These are phyloP conservation scores for Puccinia polysora DNA, from an alignment of 1,284 basidiomycete species.

Conservation along the genomic window DNA sequence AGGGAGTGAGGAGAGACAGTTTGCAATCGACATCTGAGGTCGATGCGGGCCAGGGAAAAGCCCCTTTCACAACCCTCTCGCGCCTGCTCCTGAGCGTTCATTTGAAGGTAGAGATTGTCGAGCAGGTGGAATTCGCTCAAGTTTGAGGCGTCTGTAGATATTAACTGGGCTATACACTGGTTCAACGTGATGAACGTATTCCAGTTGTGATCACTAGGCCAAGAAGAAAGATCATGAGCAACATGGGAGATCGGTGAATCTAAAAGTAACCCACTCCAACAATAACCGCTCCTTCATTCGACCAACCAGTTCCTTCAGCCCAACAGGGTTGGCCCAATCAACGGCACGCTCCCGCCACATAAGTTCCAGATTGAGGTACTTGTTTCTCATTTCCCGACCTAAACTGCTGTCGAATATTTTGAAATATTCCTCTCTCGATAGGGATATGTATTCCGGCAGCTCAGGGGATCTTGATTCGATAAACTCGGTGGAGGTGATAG, in stretches of 20 bases:
- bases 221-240: neutral
- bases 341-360: slow-evolving; percentile 32
- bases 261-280: slow-evolving; percentile 6
- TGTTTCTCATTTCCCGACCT: slow-evolving; percentile 21
- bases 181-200: slow-evolving; percentile 39
- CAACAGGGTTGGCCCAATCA: slow-evolving; percentile 32
- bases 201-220: slow-evolving; percentile 30
- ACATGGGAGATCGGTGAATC: neutral
- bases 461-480: slow-evolving; percentile 14
- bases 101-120: slow-evolving; percentile 5
- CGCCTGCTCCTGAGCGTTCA: neutral
- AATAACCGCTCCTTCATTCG: slow-evolving; percentile 15
- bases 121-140: slow-evolving; percentile 12
- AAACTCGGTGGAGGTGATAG: neutral
- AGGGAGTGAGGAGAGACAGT: neutral
- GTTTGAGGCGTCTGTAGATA: neutral
- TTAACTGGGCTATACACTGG: slow-evolving; percentile 8
- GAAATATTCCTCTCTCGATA: slow-evolving; percentile 35
- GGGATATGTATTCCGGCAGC: slow-evolving; percentile 19
- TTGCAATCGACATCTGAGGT: slow-evolving; percentile 21
- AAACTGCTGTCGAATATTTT: slow-evolving; percentile 25
- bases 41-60: slow-evolving; percentile 28
- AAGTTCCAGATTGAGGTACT: slow-evolving; percentile 32
- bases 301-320: slow-evolving; percentile 10
- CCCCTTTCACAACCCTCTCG: slow-evolving; percentile 18